These are phyloP conservation scores for Phragmites australis DNA, from an alignment of 176 grass and related monocot genomes.

Conservation along the genomic window DNA sequence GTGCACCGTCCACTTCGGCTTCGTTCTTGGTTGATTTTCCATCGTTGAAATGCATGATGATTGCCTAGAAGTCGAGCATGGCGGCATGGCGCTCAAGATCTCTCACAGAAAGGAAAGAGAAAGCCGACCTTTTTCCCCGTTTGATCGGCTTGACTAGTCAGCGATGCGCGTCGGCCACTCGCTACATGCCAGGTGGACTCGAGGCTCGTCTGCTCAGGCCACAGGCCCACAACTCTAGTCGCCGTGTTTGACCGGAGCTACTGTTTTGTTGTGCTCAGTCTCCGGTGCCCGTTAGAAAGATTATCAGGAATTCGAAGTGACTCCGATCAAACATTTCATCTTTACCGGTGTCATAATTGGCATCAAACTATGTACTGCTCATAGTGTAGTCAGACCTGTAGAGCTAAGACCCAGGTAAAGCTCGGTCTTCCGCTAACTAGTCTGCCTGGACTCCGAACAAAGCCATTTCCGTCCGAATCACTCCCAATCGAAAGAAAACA, in stretches of 20 bases:
- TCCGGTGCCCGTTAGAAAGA: not conserved
- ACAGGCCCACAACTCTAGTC: not conserved
- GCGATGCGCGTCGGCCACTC: not conserved
- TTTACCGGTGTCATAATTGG: too few species aligned
- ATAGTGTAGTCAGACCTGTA: not conserved
- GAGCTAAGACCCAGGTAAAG: not conserved
- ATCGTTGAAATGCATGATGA: too few species aligned
- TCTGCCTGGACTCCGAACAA: not conserved
- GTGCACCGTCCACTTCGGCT: not conserved
- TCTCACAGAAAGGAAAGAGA: too few species aligned
- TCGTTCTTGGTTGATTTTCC: not conserved
- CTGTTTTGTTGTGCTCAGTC: not conserved
- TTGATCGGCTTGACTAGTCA: not conserved
- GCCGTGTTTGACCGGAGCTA: not conserved
- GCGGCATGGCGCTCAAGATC: too few species aligned
- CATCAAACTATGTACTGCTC: not conserved
- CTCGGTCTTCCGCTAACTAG: not conserved
- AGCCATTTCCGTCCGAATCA: not conserved
- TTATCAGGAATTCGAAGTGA: not conserved
- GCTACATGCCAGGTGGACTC: not conserved
- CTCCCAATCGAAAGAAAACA: not conserved
- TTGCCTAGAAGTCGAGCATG: not conserved
- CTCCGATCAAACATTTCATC: not conserved
- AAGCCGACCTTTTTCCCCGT: too few species aligned
- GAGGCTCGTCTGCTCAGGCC: not conserved